phyloP scores from a whole-genome alignment of 1,284 basidiomycete species.

The Fistulinella cinereoalba region DNA sequence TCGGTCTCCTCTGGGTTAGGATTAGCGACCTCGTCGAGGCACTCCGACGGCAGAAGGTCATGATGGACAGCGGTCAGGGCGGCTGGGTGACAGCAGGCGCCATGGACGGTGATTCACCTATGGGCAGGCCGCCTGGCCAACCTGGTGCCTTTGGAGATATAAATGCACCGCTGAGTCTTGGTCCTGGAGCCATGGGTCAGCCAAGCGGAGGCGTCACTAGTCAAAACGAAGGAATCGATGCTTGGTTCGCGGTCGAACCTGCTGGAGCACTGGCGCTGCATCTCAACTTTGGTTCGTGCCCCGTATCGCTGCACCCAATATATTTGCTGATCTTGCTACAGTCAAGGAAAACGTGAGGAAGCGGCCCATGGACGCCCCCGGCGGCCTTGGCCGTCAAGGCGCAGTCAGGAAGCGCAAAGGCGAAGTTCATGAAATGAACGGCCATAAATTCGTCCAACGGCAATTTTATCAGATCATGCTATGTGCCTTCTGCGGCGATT shows the following conservation, averaged over 20 bases:
- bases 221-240: slow-evolving; percentile 81
- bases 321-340: slow-evolving; percentile 34
- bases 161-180: slow-evolving; percentile 56
- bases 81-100: slow-evolving; percentile 93
- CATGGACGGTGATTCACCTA: slow-evolving; percentile 60
- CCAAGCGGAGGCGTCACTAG: slow-evolving; percentile 31
- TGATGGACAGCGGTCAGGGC: slow-evolving; percentile 78
- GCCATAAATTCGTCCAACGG: slow-evolving; percentile 95
- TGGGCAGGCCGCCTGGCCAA: slow-evolving; percentile 37
- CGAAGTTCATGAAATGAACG: slow-evolving; percentile 99
- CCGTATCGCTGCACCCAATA: background rate
- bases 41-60: slow-evolving; percentile 88
- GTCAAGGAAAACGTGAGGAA: slow-evolving; percentile 97
- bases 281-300: slow-evolving; percentile 82
- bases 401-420: slow-evolving; percentile 97
- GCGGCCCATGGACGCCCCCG: slow-evolving; percentile 84
- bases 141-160: slow-evolving; percentile 47
- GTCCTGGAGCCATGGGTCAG: slow-evolving; percentile 28
- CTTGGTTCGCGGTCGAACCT: slow-evolving; percentile 97
- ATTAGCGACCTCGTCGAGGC: slow-evolving; percentile 96
- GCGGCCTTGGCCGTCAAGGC: slow-evolving; percentile 95
- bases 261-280: slow-evolving; percentile 89
- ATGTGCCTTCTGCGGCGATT: slow-evolving; percentile 97
- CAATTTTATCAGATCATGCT: slow-evolving; percentile 99
- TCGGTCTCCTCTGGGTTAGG: slow-evolving; percentile 95